A percentile compares a stretch with the other conserved stretches of the same genome.
Conservation (phyloP, 2,329 filamentous ascomycete genomes). For the Tolypocladium inflatum region DNA sequence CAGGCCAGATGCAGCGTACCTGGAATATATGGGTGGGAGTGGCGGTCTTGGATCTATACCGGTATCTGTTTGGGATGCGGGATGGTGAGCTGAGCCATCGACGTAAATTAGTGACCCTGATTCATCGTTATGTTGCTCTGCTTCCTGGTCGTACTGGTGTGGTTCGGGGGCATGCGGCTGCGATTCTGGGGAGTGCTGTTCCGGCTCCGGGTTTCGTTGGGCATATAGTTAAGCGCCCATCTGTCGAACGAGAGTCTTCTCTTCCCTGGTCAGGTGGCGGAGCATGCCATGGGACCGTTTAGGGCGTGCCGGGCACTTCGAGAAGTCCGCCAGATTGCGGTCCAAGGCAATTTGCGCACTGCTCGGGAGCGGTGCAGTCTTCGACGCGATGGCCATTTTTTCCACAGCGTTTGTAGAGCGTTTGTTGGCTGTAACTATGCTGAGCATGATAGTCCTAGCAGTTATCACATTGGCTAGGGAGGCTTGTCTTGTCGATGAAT, state of each 20-base stretch:
- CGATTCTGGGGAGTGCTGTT: too few relatives aligned
- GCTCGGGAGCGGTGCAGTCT: not conserved
- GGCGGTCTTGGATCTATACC: too few relatives aligned
- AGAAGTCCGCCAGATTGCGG: not conserved
- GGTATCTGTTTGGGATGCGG: too few relatives aligned
- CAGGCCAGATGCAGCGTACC: too few relatives aligned
- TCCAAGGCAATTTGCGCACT: conserved; percentile 1
- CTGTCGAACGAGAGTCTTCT: not conserved
- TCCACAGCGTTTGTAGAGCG: not conserved
- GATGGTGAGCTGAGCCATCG: too few relatives aligned
- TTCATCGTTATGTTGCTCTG: too few relatives aligned
- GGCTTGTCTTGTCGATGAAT: not conserved
- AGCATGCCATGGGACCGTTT: not conserved
- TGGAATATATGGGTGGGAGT: too few relatives aligned
- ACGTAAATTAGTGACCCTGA: too few relatives aligned
- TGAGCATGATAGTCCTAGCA: conserved; percentile 1
- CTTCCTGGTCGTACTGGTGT: too few relatives aligned
- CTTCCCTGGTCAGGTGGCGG: not conserved
- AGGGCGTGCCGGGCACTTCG: not conserved
- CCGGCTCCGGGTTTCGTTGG: too few relatives aligned
- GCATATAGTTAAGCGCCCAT: not conserved
- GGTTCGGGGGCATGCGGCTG: too few relatives aligned
- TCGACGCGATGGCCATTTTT: not conserved
- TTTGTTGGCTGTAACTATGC: not conserved
- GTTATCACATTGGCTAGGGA: not conserved